Evolutionary conservation across 345 rosid genomes (phyloP).

Genomic region (Streptanthus diversifolius): DNA sequence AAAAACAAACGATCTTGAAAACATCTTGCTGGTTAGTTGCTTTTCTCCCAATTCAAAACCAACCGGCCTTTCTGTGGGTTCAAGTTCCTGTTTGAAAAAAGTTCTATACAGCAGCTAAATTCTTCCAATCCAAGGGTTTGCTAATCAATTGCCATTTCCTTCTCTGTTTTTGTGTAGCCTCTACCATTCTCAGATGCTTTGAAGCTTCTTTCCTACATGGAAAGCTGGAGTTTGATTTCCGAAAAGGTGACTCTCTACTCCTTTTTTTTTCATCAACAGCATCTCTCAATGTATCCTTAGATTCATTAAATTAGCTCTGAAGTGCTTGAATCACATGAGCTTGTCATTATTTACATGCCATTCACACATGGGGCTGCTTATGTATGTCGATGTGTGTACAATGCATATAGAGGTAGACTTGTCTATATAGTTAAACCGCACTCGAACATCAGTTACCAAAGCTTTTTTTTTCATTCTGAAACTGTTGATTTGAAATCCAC

Average conservation of each 20-base stretch:
- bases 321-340: background rate
- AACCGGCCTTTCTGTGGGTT: background rate
- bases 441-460: background rate
- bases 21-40: conserved; percentile 72
- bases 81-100: background rate
- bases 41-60: background rate
- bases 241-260: conserved; percentile 59
- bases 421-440: background rate
- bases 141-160: background rate
- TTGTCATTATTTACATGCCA: background rate
- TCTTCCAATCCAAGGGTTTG: background rate
- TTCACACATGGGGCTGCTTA: background rate
- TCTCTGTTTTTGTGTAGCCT: conserved; percentile 45
- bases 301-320: background rate
- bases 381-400: background rate
- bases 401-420: background rate
- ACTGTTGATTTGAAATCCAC: background rate
- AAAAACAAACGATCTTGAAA: conserved; percentile 81
- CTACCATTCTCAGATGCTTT: conserved; percentile 89
- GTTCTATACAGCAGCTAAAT: background rate
- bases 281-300: background rate
- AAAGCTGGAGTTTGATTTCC: conserved; percentile 71
- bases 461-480: background rate
- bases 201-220: conserved; percentile 67
- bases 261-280: background rate